Percentiles rank a stretch among this genome's conserved stretches.
Conservation (phyloP, 2,329 filamentous ascomycete species). For the Onygenales sp. region DNA sequence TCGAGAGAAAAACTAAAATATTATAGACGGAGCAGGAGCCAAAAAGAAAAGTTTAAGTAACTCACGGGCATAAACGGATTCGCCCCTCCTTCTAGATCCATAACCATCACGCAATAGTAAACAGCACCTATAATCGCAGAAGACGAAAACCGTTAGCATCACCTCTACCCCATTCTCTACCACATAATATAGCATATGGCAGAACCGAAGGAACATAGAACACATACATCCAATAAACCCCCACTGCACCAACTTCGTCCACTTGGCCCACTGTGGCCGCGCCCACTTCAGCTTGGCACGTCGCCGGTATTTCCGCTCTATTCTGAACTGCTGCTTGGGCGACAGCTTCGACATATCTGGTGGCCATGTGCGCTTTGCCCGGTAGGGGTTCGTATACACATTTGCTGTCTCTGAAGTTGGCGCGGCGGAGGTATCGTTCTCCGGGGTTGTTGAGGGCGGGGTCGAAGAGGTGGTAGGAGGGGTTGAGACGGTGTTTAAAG, state of each 20-base stretch:
- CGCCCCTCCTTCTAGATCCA: conserved; percentile 32
- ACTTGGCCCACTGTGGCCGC: conserved; percentile 49
- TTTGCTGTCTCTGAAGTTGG: conserved; percentile 4
- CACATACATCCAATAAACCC: conserved; percentile 41
- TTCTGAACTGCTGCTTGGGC: conserved; percentile 57
- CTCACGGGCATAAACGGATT: conserved; percentile 33
- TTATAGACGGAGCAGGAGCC: neutral
- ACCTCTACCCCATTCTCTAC: neutral
- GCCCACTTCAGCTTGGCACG: conserved; percentile 52
- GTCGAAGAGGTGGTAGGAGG: conserved; percentile 1
- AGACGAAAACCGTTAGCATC: conserved; percentile 9
- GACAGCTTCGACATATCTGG: conserved; percentile 54
- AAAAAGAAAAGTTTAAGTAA: neutral
- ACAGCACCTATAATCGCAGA: conserved; percentile 25
- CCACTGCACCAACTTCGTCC: conserved; percentile 49
- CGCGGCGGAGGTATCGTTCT: neutral
- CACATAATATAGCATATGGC: neutral
- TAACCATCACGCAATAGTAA: conserved; percentile 34
- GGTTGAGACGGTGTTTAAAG: too few relatives aligned
- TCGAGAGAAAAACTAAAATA: neutral
- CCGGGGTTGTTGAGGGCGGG: conserved; percentile 5
- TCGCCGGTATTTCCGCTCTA: conserved; percentile 56
- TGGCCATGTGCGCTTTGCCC: conserved; percentile 54
- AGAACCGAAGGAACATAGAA: neutral
- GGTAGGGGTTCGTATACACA: conserved; percentile 47